phyloP scores from a whole-genome alignment of 2,329 filamentous ascomycete genomes.

The Cadophora sp. region DNA sequence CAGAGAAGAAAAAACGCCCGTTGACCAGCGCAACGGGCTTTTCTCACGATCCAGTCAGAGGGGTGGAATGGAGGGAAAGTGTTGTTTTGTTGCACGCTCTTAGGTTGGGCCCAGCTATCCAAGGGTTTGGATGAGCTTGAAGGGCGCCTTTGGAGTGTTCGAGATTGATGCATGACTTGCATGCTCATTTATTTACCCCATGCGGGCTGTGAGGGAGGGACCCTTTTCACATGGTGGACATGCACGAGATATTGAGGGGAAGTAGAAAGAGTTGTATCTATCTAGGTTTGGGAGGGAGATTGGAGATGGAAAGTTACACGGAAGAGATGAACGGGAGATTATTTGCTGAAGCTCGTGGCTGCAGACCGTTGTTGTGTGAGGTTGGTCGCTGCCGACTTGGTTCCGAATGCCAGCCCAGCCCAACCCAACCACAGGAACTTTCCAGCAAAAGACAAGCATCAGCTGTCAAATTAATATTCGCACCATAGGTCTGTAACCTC shows the following conservation, averaged over 20 bases:
- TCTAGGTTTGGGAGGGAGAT: not conserved
- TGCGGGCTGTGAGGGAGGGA: not conserved
- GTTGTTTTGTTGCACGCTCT: constrained; percentile 14
- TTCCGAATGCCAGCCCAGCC: not conserved
- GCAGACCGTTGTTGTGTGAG: not conserved
- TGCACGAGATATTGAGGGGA: not conserved
- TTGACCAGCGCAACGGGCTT: not conserved
- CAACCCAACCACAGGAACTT: not conserved
- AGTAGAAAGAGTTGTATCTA: not conserved
- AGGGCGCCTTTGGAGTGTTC: constrained; percentile 12
- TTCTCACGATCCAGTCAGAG: constrained; percentile 9
- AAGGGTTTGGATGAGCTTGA: not conserved
- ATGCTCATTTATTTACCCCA: constrained; percentile 7
- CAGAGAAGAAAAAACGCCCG: not conserved
- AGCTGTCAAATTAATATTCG: not conserved
- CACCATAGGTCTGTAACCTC: too few species aligned
- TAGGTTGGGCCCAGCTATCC: constrained; percentile 1
- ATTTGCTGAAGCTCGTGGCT: constrained; percentile 9
- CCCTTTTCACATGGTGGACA: not conserved
- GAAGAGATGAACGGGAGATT: not conserved
- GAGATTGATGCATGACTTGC: constrained; percentile 8
- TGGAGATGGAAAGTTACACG: constrained; percentile 5
- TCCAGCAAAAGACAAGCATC: constrained; percentile 1
- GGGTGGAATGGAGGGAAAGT: not conserved
- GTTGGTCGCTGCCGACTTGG: too few species aligned